These are phyloP conservation scores for Aspergillus sclerotioniger DNA, from an alignment of 495 filamentous ascomycete species.

Conservation along the genomic window DNA sequence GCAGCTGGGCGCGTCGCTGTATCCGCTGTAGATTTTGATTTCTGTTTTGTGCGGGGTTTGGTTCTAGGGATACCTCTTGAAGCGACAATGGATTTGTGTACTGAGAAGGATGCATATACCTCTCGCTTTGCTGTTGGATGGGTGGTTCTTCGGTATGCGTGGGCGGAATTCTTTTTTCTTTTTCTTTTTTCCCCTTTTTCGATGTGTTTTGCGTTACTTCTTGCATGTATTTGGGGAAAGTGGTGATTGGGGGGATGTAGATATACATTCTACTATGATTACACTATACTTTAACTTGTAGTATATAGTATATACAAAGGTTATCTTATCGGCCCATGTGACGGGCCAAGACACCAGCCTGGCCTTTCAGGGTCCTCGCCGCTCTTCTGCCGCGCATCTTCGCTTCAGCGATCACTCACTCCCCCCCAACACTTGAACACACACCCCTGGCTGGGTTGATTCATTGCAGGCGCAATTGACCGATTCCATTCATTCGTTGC, in stretches of 20 bases:
- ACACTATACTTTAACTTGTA: no score
- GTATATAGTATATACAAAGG: no score
- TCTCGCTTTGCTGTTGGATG: not conserved
- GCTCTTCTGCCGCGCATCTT: not conserved
- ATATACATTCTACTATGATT: not conserved
- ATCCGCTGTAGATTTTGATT: conserved; percentile 16
- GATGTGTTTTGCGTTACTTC: not conserved
- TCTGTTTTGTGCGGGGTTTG: conserved; percentile 16
- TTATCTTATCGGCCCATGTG: conserved; percentile 18
- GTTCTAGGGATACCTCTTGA: conserved; percentile 11
- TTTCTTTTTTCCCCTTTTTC: conserved; percentile 9
- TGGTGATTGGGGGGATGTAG: conserved; percentile 6
- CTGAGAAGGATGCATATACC: conserved; percentile 14
- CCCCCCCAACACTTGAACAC: no score
- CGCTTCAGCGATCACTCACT: no score
- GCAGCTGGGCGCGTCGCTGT: conserved; percentile 28
- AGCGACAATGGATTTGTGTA: conserved; percentile 22
- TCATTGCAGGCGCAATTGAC: no score
- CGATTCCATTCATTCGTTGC: no score
- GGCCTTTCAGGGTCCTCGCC: conserved; percentile 22
- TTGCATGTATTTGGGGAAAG: conserved; percentile 1
- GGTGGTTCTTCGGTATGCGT: not conserved
- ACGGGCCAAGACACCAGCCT: conserved; percentile 30
- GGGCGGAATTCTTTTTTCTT: conserved; percentile 3
- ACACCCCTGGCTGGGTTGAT: no score